Evolutionary conservation across 2,329 filamentous ascomycete genomes (phyloP).

Genomic region (Aspergillus unguis): DNA sequence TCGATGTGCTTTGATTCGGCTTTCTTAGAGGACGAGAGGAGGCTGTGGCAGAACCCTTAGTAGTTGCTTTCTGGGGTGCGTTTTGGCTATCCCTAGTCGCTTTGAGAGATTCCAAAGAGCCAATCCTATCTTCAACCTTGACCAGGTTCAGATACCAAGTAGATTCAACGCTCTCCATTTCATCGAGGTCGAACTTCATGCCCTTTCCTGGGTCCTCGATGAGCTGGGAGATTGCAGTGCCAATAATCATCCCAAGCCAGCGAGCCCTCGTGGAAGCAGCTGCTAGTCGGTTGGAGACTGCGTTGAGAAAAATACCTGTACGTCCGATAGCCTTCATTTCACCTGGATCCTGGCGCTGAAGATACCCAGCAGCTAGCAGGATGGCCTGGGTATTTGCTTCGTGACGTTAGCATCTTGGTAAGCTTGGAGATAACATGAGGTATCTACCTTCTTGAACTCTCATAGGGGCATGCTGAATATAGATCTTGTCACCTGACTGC

Average conservation of each 20-base stretch:
- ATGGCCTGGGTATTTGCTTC: conserved; percentile 75
- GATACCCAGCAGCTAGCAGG: conserved; percentile 71
- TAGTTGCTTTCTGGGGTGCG: conserved; percentile 17
- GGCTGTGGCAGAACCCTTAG: conserved; percentile 11
- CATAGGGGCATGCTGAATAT: conserved; percentile 79
- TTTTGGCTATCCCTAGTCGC: conserved; percentile 14
- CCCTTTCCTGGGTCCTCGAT: conserved; percentile 64
- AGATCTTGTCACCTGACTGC: conserved; percentile 80
- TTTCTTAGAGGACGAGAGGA: conserved; percentile 1
- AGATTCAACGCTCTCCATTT: conserved; percentile 69
- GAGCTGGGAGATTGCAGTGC: conserved; percentile 66
- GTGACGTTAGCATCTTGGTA: conserved; percentile 21
- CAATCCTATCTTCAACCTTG: conserved; percentile 60
- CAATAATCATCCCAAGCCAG: conserved; percentile 84
- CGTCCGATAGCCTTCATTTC: conserved; percentile 67
- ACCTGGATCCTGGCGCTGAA: conserved; percentile 63
- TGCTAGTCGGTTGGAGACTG: conserved; percentile 79
- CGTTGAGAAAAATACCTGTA: conserved; percentile 69
- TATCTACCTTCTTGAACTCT: conserved; percentile 77
- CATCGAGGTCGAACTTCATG: conserved; percentile 81
- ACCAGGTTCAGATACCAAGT: conserved; percentile 70
- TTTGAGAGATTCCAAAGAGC: conserved; percentile 54
- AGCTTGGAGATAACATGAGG: too few species aligned
- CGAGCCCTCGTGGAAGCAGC: conserved; percentile 71
- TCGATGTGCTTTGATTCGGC: conserved; percentile 20